phyloP scores from a whole-genome alignment of 441 rosid species.

The Gossypium schwendimanii region DNA sequence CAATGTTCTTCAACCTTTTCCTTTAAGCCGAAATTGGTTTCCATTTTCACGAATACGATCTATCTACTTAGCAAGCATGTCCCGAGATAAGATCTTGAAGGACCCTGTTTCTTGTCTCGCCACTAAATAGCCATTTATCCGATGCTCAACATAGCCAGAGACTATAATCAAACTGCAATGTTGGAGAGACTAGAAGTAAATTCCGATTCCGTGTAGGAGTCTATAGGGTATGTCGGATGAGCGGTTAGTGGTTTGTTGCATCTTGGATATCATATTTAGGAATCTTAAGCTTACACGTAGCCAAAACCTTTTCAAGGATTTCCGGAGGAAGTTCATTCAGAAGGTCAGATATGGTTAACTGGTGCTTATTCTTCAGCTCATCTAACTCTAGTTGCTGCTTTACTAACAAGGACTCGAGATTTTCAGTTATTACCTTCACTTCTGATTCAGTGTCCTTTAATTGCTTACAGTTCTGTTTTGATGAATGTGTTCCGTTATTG shows the following conservation, averaged over 20 bases:
- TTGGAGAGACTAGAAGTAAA: neutral
- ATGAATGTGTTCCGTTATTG: neutral
- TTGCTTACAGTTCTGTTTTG: constrained; percentile 6
- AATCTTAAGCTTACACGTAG: constrained; percentile 31
- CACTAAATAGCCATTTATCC: neutral
- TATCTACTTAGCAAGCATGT: neutral
- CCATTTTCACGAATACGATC: neutral
- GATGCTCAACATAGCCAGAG: neutral
- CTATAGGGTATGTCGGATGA: neutral
- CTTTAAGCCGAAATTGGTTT: neutral
- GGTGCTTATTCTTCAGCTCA: constrained; percentile 55
- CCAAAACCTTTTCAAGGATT: constrained; percentile 36
- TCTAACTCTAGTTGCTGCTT: constrained; percentile 61
- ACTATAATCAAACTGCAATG: neutral
- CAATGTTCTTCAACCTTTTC: neutral
- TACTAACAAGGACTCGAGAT: constrained; percentile 49
- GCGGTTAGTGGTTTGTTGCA: constrained; percentile 7
- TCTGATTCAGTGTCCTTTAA: constrained; percentile 17
- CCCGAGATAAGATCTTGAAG: neutral
- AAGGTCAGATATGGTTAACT: constrained; percentile 37
- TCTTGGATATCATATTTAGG: constrained; percentile 11
- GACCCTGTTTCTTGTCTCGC: neutral
- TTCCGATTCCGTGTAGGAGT: neutral
- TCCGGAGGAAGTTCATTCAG: constrained; percentile 52
- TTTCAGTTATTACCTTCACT: constrained; percentile 30